Conservation (phyloP, 2,329 filamentous ascomycete genomes). For the Clonostachys chloroleuca region DNA sequence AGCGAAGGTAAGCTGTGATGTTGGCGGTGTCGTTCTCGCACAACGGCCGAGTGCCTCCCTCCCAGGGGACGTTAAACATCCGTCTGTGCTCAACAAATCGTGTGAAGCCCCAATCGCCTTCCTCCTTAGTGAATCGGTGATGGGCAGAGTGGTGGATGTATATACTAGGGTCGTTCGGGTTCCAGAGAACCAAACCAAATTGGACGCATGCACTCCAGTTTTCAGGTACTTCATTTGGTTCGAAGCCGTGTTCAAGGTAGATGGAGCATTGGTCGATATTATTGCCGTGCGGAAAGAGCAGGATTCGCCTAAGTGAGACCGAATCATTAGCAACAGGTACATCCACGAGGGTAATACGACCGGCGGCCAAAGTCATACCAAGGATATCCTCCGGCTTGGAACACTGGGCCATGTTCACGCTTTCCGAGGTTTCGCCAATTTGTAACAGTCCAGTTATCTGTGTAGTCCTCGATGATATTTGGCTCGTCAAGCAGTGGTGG, state of each 20-base stretch:
- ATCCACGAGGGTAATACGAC: not conserved
- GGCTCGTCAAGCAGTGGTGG: conserved; percentile 70
- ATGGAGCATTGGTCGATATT: conserved; percentile 91
- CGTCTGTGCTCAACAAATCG: conserved; percentile 84
- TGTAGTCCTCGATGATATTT: conserved; percentile 70
- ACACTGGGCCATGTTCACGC: conserved; percentile 83
- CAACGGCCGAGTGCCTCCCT: conserved; percentile 63
- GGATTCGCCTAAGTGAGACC: conserved; percentile 64
- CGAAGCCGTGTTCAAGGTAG: conserved; percentile 93
- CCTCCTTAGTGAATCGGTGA: conserved; percentile 92
- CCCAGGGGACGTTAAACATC: conserved; percentile 77
- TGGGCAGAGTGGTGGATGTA: conserved; percentile 80
- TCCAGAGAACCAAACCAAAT: conserved; percentile 92
- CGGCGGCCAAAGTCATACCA: conserved; percentile 49
- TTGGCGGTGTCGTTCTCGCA: conserved; percentile 74
- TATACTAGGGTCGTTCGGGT: conserved; percentile 85
- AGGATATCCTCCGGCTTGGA: conserved; percentile 80
- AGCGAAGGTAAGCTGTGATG: conserved; percentile 76
- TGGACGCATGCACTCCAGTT: conserved; percentile 97
- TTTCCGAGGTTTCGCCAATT: conserved; percentile 73
- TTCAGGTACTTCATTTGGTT: conserved; percentile 69
- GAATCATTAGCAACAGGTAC: not conserved
- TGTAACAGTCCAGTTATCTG: conserved; percentile 83
- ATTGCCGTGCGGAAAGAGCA: conserved; percentile 95
- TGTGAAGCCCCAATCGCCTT: conserved; percentile 99